Base-by-base conservation (phyloP, 208 protist species). In the Crithidia expoeki region DNA sequence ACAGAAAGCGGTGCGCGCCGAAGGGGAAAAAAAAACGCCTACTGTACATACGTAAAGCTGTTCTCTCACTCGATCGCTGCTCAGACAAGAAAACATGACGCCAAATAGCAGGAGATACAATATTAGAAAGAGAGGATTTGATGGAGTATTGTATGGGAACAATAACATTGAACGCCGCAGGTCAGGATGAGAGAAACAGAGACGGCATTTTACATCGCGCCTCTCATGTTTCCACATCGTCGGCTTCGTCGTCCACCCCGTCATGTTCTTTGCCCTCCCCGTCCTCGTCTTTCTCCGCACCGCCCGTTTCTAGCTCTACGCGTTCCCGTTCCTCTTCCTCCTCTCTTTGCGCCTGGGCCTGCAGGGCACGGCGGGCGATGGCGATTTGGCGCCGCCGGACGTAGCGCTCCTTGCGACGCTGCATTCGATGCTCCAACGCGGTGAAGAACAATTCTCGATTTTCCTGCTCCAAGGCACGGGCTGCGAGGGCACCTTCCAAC, bases 331-430 rank as follows among this genome's bases (percentile, higher is more conserved):
- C 71, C 28, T n/a, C n/a, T n/a, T 68, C 69, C 38, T 34, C 66
- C 27, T 63, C 74, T 10, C 19, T 19, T 23, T 77, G 58, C 55
- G 68, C 69, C 28, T 86, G 79, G 12, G 69, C 76, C 34, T 68
- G 74, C 19, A 62, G 77, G 32, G 53, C 74, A 38, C 73, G 82
- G 53, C 76, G 74, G 19, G 81, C 81, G 2, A 79, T 44, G 25
- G 63, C 82, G 23, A 72, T 74, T 23, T 68, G 74, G 11, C 60
- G 73, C 16, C 76, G 80, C n/a, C 51, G 79, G 59, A 79, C 70
- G 3, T 90, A 85, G 2, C 68, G 36, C 63, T 53, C 64, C 57
- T 90, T 81, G 47, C 85, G 60, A 64, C 81, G 57, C 56, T 79
- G 68, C 53, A 89, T 69, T 47, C 84, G 44, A 0, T 77, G 63